These are phyloP conservation scores for Trametes cingulata DNA, from an alignment of 768 basidiomycete genomes.

Conservation along the genomic window DNA sequence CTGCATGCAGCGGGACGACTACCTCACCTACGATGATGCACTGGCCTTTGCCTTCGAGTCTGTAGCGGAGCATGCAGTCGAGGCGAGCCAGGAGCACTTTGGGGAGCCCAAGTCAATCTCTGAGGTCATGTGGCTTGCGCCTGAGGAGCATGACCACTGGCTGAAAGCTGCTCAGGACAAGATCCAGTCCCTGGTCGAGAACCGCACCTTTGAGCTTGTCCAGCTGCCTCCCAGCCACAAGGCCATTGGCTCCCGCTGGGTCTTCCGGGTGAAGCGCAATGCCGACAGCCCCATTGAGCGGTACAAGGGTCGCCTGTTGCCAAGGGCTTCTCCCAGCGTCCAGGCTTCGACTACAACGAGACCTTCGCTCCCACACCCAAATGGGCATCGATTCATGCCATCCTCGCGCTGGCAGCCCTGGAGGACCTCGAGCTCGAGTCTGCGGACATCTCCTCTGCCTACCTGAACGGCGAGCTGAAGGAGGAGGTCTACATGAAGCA, in stretches of 20 bases:
- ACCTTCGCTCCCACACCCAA: slow-evolving; percentile 34
- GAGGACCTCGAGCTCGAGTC: slow-evolving; percentile 33
- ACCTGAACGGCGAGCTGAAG: slow-evolving; percentile 31
- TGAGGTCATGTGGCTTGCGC: slow-evolving; percentile 5
- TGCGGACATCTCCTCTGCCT: slow-evolving; percentile 36
- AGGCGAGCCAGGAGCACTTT: slow-evolving; percentile 8
- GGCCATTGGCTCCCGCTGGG: slow-evolving; percentile 36
- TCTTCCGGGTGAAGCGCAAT: slow-evolving; percentile 42
- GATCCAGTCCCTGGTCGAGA: slow-evolving; percentile 23
- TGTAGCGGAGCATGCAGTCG: slow-evolving; percentile 2
- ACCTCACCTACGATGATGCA: slow-evolving; percentile 8
- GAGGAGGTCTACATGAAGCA: slow-evolving; percentile 33
- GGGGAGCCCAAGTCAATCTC: slow-evolving; percentile 8
- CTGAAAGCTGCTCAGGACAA: slow-evolving; percentile 20
- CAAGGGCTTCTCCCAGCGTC: slow-evolving; percentile 33
- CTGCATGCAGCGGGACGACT: neutral
- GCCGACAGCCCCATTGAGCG: slow-evolving; percentile 30
- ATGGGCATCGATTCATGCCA: slow-evolving; percentile 28
- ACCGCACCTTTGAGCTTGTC: slow-evolving; percentile 35
- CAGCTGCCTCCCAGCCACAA: slow-evolving; percentile 33
- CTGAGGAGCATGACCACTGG: slow-evolving; percentile 17
- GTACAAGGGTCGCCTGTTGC: neutral
- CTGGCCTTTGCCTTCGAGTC: slow-evolving; percentile 13
- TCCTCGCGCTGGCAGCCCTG: slow-evolving; percentile 32
- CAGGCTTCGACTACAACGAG: slow-evolving; percentile 29